phyloP scores from a whole-genome alignment of 2,329 filamentous ascomycete species.

The Diplodia corticola region DNA sequence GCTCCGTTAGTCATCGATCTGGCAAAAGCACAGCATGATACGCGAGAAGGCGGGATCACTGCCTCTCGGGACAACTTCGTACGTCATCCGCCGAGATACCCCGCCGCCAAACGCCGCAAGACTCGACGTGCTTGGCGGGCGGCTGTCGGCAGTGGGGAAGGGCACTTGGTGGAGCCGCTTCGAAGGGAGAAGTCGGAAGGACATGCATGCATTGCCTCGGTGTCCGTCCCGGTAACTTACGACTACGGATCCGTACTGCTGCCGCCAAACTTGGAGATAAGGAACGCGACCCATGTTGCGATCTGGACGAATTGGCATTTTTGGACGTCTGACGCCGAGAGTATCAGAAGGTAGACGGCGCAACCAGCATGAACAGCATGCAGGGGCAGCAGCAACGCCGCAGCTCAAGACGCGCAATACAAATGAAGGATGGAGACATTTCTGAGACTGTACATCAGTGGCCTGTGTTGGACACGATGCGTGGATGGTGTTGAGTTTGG shows the following conservation, averaged over 20 bases:
- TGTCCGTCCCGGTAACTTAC: background rate
- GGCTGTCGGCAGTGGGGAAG: background rate
- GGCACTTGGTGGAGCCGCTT: background rate
- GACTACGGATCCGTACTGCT: background rate
- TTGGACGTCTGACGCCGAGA: background rate
- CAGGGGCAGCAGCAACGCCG: background rate
- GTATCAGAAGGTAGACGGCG: background rate
- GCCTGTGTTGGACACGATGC: no score
- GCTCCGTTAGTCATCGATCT: constrained; percentile 1
- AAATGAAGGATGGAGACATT: background rate
- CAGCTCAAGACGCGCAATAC: background rate
- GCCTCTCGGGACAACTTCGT: background rate
- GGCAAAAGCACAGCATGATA: background rate
- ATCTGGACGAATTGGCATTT: background rate
- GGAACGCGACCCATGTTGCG: background rate
- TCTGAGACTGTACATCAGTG: background rate
- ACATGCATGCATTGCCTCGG: background rate
- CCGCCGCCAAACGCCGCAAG: background rate
- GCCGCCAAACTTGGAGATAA: background rate
- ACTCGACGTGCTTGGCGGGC: background rate
- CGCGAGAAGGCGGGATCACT: background rate
- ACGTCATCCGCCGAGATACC: constrained; percentile 6
- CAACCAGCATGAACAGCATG: background rate
- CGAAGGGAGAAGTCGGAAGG: background rate
- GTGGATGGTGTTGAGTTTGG: background rate